Conservation (phyloP, 179 eudicot genomes). For the Beta lomatogona region DNA sequence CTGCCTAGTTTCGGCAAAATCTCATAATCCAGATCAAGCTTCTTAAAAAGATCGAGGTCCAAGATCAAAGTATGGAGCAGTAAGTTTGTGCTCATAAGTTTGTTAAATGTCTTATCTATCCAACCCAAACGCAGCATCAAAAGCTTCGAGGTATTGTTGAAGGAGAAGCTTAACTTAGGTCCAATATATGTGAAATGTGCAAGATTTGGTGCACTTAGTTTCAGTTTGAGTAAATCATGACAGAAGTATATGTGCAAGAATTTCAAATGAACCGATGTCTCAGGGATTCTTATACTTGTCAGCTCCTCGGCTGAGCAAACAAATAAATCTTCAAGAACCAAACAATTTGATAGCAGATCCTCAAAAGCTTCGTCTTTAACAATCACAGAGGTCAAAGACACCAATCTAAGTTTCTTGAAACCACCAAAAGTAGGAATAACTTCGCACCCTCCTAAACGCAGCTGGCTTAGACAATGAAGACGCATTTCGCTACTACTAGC, state of each 20-base stretch:
- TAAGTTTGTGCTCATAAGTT: slow-evolving; percentile 6
- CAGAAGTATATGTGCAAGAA: background rate
- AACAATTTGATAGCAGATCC: slow-evolving; percentile 16
- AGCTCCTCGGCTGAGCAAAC: slow-evolving; percentile 14
- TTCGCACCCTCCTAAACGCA: slow-evolving; percentile 20
- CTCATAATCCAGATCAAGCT: slow-evolving; percentile 16
- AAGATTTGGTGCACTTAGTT: too few species aligned
- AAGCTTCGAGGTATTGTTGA: too few species aligned
- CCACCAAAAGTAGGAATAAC: slow-evolving; percentile 14
- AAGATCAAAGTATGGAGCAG: slow-evolving; percentile 2
- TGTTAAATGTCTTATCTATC: slow-evolving; percentile 5
- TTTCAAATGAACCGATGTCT: slow-evolving; percentile 10
- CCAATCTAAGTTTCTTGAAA: slow-evolving; percentile 25
- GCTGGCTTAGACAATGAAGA: background rate
- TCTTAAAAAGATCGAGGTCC: background rate
- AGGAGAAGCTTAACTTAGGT: too few species aligned
- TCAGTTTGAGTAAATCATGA: slow-evolving; percentile 5
- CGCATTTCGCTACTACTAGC: background rate
- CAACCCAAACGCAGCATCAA: background rate
- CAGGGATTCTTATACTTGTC: slow-evolving; percentile 1
- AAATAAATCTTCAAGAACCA: background rate
- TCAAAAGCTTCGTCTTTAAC: slow-evolving; percentile 9
- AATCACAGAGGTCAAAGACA: background rate
- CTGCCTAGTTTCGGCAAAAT: slow-evolving; percentile 12
- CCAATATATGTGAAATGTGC: too few species aligned